Evolutionary conservation across 495 filamentous ascomycete species (phyloP).

Genomic region (Amorphotheca resinae): DNA sequence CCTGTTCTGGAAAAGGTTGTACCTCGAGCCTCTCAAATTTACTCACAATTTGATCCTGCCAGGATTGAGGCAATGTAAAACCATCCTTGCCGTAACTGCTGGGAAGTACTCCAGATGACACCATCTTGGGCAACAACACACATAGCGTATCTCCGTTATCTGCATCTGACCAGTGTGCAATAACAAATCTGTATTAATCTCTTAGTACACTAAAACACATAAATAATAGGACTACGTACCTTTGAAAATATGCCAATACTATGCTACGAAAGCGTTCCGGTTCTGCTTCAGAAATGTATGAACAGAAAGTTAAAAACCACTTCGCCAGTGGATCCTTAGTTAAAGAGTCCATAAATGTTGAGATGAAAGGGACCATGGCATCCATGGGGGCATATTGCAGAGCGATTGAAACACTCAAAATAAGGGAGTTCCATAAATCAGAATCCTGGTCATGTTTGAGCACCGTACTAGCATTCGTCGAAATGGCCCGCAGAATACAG

Average conservation of each 20-base stretch:
- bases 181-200: constrained; percentile 44
- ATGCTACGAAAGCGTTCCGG: constrained; percentile 64
- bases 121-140: constrained; percentile 55
- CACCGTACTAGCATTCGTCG: constrained; percentile 21
- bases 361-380: constrained; percentile 54
- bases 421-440: constrained; percentile 38
- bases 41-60: constrained; percentile 56
- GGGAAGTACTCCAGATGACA: constrained; percentile 36
- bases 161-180: constrained; percentile 53
- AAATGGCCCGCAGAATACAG: constrained; percentile 37
- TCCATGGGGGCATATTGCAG: constrained; percentile 73
- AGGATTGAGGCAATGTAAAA: constrained; percentile 49
- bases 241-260: constrained; percentile 69
- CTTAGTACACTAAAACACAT: not conserved
- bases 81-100: constrained; percentile 37
- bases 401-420: constrained; percentile 53
- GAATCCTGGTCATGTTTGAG: constrained; percentile 30
- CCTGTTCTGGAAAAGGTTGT: constrained; percentile 43
- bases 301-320: constrained; percentile 76
- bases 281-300: constrained; percentile 60
- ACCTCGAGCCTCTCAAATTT: constrained; percentile 45
- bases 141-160: constrained; percentile 55
- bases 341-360: constrained; percentile 48
- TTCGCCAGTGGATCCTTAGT: constrained; percentile 46
- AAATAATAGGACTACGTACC: constrained; percentile 28